These are phyloP conservation scores for Ceratocystis harringtonii DNA, from an alignment of 2,329 filamentous ascomycete genomes.

Conservation along the genomic window DNA sequence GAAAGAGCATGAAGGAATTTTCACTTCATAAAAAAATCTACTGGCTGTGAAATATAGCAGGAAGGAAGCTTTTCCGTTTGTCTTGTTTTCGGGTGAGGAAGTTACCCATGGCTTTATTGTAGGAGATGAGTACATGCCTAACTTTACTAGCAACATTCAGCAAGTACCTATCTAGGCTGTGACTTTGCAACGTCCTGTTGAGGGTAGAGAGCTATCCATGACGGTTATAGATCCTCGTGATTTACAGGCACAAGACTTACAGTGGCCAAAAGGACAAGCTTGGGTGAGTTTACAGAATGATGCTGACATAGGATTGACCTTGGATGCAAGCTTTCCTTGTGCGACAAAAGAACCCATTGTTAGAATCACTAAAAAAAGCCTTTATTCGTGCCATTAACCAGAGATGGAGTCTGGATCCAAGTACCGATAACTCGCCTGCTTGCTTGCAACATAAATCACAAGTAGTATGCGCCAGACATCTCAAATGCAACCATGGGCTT, in stretches of 20 bases:
- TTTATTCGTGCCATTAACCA: neutral
- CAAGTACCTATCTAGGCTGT: neutral
- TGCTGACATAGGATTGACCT: neutral
- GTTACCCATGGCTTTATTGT: neutral
- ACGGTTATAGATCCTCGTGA: neutral
- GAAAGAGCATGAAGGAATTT: neutral
- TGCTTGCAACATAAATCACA: too few relatives aligned
- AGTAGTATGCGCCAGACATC: too few relatives aligned
- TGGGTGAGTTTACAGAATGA: neutral
- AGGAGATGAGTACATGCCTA: neutral
- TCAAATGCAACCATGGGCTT: neutral
- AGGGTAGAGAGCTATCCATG: neutral
- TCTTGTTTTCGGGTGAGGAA: neutral
- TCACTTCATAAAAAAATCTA: neutral
- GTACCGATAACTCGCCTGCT: neutral
- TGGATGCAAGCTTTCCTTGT: neutral
- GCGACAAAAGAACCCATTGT: neutral
- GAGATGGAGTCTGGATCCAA: neutral
- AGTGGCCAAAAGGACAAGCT: neutral
- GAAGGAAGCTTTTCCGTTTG: neutral
- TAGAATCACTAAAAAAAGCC: neutral
- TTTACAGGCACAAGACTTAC: neutral
- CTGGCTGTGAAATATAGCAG: neutral
- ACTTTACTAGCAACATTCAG: neutral
- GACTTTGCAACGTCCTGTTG: neutral